These are phyloP conservation scores for Hymenoscyphus fraxineus DNA, from an alignment of 2,329 filamentous ascomycete genomes.

Conservation along the genomic window DNA sequence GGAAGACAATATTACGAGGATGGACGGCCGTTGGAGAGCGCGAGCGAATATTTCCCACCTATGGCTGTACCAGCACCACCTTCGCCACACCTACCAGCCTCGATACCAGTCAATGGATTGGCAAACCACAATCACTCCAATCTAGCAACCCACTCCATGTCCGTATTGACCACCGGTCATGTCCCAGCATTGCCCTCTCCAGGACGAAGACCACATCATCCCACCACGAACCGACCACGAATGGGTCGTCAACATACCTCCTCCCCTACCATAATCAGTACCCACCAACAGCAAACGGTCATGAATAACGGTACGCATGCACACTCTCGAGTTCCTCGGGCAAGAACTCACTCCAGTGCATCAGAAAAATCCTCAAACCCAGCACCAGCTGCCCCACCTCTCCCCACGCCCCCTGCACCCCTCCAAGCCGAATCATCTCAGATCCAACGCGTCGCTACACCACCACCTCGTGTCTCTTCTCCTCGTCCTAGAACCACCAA, in stretches of 20 bases:
- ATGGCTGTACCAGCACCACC: slow-evolving; percentile 44
- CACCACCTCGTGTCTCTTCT: slow-evolving; percentile 47
- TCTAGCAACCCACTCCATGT: slow-evolving; percentile 61
- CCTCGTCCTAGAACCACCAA: slow-evolving; percentile 39
- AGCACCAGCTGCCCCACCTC: slow-evolving; percentile 46
- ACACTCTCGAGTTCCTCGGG: slow-evolving; percentile 42
- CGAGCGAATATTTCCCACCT: slow-evolving; percentile 79
- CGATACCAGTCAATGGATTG: slow-evolving; percentile 29
- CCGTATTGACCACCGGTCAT: slow-evolving; percentile 76
- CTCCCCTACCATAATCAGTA: slow-evolving; percentile 66
- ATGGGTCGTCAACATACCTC: slow-evolving; percentile 71
- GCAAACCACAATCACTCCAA: slow-evolving; percentile 21
- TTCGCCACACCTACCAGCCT: slow-evolving; percentile 33
- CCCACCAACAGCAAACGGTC: slow-evolving; percentile 16
- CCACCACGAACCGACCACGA: slow-evolving; percentile 59
- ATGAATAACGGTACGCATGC: slow-evolving; percentile 32
- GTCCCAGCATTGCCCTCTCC: slow-evolving; percentile 79
- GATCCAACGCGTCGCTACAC: slow-evolving; percentile 37
- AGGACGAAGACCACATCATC: slow-evolving; percentile 56
- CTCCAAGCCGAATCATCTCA: slow-evolving; percentile 46
- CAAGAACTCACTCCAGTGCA: slow-evolving; percentile 54
- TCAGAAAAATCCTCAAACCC: slow-evolving; percentile 43
- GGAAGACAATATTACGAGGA: slow-evolving; percentile 55
- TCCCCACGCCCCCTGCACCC: slow-evolving; percentile 52
- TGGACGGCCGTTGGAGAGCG: slow-evolving; percentile 61